Conservation (phyloP, 768 basidiomycete species). For the Rhodotorula paludigena region DNA sequence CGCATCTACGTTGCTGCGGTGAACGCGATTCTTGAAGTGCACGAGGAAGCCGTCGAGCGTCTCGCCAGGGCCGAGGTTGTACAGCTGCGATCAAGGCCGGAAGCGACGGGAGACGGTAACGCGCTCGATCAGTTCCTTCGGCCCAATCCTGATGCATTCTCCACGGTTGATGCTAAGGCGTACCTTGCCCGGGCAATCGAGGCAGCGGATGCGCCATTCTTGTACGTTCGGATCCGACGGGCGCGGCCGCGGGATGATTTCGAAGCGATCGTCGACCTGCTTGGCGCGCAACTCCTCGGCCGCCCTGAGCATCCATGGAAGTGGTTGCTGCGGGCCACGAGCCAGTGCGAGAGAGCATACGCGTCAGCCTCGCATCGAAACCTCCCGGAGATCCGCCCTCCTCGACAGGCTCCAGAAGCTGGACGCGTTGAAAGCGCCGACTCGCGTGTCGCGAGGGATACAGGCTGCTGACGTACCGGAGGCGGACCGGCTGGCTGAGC, state of each 20-base stretch:
- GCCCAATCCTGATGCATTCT: no score
- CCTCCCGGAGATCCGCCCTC: no score
- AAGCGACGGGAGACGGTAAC: not conserved
- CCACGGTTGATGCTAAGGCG: constrained; percentile 29
- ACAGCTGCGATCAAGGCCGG: constrained; percentile 56
- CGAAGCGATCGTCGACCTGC: constrained; percentile 78
- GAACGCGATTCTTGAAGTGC: constrained; percentile 59
- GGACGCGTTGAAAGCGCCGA: no score
- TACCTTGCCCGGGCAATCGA: constrained; percentile 91
- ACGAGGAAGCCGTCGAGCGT: constrained; percentile 85
- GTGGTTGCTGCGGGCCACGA: constrained; percentile 51
- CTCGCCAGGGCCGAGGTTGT: constrained; percentile 83
- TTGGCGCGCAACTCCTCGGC: constrained; percentile 62
- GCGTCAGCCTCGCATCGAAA: no score
- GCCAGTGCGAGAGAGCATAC: not conserved
- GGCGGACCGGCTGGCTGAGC: no score
- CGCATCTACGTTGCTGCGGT: constrained; percentile 44
- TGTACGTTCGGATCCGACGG: constrained; percentile 56
- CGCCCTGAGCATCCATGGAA: constrained; percentile 67
- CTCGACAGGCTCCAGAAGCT: no score
- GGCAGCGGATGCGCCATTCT: constrained; percentile 87
- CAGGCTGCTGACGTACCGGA: no score
- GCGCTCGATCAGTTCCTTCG: no score
- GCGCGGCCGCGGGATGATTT: constrained; percentile 60
- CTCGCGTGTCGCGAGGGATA: no score